Evolutionary conservation across 495 filamentous ascomycete genomes (phyloP), one percentile per base, ranked within the genome.

Genomic region (Annulohypoxylon stygium): DNA sequence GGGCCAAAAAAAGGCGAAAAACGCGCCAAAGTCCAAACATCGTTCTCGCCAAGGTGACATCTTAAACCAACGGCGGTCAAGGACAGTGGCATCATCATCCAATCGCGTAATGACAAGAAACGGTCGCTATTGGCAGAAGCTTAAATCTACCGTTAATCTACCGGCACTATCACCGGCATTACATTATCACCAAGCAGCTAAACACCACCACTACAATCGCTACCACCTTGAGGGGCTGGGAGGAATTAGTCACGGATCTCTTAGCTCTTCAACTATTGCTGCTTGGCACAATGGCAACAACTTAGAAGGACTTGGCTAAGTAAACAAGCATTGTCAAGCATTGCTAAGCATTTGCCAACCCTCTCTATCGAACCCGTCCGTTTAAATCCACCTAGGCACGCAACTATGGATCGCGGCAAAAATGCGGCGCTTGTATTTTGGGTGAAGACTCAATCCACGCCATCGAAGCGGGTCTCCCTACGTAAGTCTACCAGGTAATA

Each of bases 141-240:
- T 57, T 57, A 36, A 57, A 57, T 57, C 53, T 57, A 57, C 53
- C 53, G 53, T 57, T 1, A 57, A 57, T 57, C 53, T 57, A 57
- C 53, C 53, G 53, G 33, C 53, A 37, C 25, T 54, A 30, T 33
- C 25, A 54, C 23, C 20, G 48, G 48, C 23, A 51, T 25, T 23
- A 51, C 48, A 51, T 12, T 25, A 26, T 47, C 43, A 47, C 43
- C 4, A 47, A 47, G 43, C 43, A 47, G 43, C 43, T 47, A 47
- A 18, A 3, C 2, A n/a, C 14, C 30, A 30, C 14, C 12, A 41
- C 34, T 36, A 12, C 37, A 9, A 41, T 14, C 12, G 12, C n/a
- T 16, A 47, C 43, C n/a, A 47, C 43, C 16, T 18, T 16, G 4
- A 47, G 16, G 43, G 43, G 43, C 43, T 47, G 43, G 43, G 43